Evolutionary conservation across 305 asterid species (phyloP).

Genomic region (Solanum hybrid): DNA sequence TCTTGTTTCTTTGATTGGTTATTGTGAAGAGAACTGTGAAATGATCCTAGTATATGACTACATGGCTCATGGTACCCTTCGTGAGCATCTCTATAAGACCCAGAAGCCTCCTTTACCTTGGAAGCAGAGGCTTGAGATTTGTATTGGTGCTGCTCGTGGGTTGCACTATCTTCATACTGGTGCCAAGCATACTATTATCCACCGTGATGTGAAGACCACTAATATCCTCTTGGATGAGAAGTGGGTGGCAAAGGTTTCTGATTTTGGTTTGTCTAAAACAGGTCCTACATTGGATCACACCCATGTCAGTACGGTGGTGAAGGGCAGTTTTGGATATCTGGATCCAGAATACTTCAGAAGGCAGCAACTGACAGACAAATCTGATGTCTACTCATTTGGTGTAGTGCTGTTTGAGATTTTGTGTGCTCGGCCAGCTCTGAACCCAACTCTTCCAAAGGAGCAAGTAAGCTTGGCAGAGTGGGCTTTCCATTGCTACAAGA

Average conservation of each 20-base stretch:
- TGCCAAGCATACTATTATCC: background rate
- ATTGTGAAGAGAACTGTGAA: conserved; percentile 52
- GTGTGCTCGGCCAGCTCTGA: background rate
- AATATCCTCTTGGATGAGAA: background rate
- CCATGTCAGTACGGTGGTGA: background rate
- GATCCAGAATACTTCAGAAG: background rate
- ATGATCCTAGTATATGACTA: background rate
- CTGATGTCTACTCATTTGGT: background rate
- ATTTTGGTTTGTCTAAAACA: background rate
- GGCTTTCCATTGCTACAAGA: conserved; percentile 71
- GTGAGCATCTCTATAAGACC: background rate
- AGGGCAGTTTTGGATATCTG: background rate
- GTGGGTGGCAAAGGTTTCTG: background rate
- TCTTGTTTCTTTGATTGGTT: conserved; percentile 87
- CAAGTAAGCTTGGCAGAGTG: conserved; percentile 94
- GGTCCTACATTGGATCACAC: background rate
- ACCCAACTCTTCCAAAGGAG: conserved; percentile 52
- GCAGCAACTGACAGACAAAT: background rate
- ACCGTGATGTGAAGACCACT: background rate
- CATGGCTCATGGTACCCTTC: background rate
- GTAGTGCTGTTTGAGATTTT: background rate
- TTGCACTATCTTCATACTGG: background rate
- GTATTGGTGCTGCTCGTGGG: background rate
- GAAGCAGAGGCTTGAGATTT: background rate
- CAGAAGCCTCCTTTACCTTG: background rate